Evolutionary conservation across 1,139 yeast genomes (phyloP).

Genomic region (Debaryomyces coudertii): DNA sequence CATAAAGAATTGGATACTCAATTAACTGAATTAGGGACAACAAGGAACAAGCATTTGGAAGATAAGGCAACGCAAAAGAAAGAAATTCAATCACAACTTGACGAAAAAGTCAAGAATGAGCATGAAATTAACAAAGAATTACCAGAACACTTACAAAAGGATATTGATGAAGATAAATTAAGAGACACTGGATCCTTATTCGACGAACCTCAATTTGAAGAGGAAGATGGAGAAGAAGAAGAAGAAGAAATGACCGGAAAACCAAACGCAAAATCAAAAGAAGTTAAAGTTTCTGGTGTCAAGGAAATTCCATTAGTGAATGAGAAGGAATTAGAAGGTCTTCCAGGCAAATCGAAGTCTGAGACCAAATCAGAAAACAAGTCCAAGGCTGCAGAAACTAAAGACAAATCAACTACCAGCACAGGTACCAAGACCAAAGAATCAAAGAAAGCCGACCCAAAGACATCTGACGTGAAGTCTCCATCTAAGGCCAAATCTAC

Average conservation of each 20-base stretch:
- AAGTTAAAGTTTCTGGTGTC: conserved; percentile 24
- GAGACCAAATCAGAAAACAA: background rate
- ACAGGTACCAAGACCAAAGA: background rate
- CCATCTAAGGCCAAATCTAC: background rate
- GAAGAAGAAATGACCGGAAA: too few relatives aligned
- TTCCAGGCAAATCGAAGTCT: conserved; percentile 7
- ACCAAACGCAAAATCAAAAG: conserved; percentile 6
- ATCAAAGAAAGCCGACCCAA: background rate
- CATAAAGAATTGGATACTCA: conserved; percentile 37
- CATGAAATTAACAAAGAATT: conserved; percentile 50
- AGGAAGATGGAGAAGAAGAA: conserved; percentile 27
- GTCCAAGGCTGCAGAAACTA: background rate
- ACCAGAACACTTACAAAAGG: conserved; percentile 55
- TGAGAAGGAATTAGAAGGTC: conserved; percentile 12
- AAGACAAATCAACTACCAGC: background rate
- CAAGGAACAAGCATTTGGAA: conserved; percentile 32
- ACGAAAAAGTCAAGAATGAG: conserved; percentile 44
- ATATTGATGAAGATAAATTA: conserved; percentile 43
- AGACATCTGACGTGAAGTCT: conserved; percentile 2
- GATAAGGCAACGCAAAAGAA: conserved; percentile 37
- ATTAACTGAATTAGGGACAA: conserved; percentile 31
- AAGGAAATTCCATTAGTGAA: conserved; percentile 20
- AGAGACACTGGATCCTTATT: conserved; percentile 48
- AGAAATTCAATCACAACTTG: conserved; percentile 36
- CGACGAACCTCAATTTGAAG: conserved; percentile 22